These are phyloP conservation scores for Capronia americana DNA, from an alignment of 2,329 filamentous ascomycete genomes.

Conservation along the genomic window DNA sequence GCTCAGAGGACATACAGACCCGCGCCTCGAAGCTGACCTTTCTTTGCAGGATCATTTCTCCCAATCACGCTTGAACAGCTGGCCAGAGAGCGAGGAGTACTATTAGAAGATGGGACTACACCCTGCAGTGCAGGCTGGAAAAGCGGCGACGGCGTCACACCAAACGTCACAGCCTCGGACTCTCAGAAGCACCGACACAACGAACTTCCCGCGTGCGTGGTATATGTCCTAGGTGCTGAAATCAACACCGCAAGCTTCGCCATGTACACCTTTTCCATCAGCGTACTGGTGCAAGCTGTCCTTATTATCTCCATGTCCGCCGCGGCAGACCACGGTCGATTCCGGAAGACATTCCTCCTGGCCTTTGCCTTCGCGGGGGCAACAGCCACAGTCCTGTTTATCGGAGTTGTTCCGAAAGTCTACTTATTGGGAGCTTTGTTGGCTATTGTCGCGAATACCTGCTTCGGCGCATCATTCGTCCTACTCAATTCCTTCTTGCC, in stretches of 20 bases:
- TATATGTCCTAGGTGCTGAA: slow-evolving; percentile 79
- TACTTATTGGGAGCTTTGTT: slow-evolving; percentile 83
- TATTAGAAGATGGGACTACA: slow-evolving; percentile 75
- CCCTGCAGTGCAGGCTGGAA: slow-evolving; percentile 72
- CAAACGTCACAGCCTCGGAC: slow-evolving; percentile 38
- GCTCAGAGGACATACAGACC: background rate
- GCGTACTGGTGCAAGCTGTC: slow-evolving; percentile 85
- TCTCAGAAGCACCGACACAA: slow-evolving; percentile 30
- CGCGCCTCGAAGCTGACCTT: background rate
- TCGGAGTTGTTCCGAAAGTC: slow-evolving; percentile 74
- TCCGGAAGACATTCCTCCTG: slow-evolving; percentile 85
- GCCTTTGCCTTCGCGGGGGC: slow-evolving; percentile 84
- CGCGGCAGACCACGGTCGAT: slow-evolving; percentile 90
- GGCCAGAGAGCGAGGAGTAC: slow-evolving; percentile 87
- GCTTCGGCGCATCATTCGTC: slow-evolving; percentile 93
- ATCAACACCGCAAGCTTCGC: slow-evolving; percentile 97
- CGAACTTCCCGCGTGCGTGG: slow-evolving; percentile 65
- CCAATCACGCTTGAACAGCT: slow-evolving; percentile 94
- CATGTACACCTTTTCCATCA: slow-evolving; percentile 97
- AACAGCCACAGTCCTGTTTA: slow-evolving; percentile 83
- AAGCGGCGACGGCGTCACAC: slow-evolving; percentile 42
- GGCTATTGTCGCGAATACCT: slow-evolving; percentile 89
- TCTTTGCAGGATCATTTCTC: slow-evolving; percentile 78
- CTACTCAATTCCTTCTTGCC: slow-evolving; percentile 94
- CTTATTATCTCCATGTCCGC: slow-evolving; percentile 96